These are phyloP conservation scores for Diaporthe velutina DNA, from an alignment of 2,329 filamentous ascomycete genomes.

Conservation along the genomic window DNA sequence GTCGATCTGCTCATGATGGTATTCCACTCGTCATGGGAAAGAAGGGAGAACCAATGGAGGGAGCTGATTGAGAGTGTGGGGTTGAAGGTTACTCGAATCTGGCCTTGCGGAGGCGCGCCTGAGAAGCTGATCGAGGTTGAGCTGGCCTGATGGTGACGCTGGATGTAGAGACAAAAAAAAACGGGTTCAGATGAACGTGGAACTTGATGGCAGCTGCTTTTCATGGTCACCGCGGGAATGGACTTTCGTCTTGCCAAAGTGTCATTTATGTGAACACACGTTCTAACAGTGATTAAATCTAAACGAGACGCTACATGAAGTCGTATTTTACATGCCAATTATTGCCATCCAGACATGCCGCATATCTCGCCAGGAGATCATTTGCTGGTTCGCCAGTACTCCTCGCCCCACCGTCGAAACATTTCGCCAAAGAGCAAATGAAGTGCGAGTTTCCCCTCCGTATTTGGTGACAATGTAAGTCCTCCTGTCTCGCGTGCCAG, in stretches of 20 bases:
- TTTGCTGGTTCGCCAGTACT: constrained; percentile 25
- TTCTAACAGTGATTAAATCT: not conserved
- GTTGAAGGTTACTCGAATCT: constrained; percentile 52
- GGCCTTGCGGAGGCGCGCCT: constrained; percentile 44
- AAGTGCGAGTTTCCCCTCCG: constrained; percentile 36
- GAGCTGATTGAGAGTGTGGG: constrained; percentile 49
- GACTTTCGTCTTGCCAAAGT: not conserved
- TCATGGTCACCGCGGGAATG: not conserved
- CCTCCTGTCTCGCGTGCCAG: constrained; percentile 35
- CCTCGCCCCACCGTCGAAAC: constrained; percentile 35
- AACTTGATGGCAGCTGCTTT: not conserved
- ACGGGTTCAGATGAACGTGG: no score
- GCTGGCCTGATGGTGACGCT: constrained; percentile 34
- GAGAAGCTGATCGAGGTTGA: constrained; percentile 56
- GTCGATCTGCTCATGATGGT: constrained; percentile 55
- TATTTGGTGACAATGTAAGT: constrained; percentile 28
- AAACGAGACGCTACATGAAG: not conserved
- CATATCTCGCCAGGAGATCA: not conserved
- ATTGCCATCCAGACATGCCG: not conserved
- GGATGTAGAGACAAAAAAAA: not conserved
- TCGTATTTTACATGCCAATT: not conserved
- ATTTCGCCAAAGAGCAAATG: constrained; percentile 35
- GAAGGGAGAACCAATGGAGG: constrained; percentile 52
- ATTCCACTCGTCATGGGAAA: constrained; percentile 50
- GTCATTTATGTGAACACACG: not conserved